phyloP scores from a whole-genome alignment of 2,329 filamentous ascomycete species.

The Cadophora malorum region DNA sequence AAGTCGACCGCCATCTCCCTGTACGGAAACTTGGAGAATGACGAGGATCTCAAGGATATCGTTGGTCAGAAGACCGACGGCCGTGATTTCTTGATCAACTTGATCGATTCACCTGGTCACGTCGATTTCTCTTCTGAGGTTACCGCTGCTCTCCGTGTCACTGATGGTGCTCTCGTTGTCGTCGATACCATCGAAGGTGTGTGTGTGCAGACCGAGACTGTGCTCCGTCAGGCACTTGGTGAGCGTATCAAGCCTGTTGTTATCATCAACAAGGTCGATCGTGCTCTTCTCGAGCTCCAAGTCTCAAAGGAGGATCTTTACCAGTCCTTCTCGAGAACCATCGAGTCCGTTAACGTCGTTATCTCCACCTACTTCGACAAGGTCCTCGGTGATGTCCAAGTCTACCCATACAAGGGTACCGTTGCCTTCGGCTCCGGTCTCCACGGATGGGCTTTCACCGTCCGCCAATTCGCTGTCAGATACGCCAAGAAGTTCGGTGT shows the following conservation, averaged over 20 bases:
- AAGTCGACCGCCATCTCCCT: constrained; percentile 99
- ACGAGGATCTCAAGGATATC: constrained; percentile 94
- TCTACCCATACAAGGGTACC: constrained; percentile 97
- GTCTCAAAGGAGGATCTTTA: constrained; percentile 98
- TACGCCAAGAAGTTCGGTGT: constrained; percentile 99
- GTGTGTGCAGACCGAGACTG: constrained; percentile 99
- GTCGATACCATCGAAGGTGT: constrained; percentile 99
- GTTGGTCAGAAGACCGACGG: constrained; percentile 85
- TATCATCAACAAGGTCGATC: constrained; percentile 99
- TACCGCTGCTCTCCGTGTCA: constrained; percentile 99
- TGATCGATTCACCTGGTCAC: constrained; percentile 99
- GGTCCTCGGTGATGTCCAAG: constrained; percentile 94
- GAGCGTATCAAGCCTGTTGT: constrained; percentile 99
- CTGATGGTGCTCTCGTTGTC: constrained; percentile 98
- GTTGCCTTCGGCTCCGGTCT: constrained; percentile 99
- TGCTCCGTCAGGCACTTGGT: constrained; percentile 97
- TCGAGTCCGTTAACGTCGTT: constrained; percentile 99
- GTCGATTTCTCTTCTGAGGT: constrained; percentile 99
- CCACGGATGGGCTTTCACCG: constrained; percentile 99
- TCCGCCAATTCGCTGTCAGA: constrained; percentile 93
- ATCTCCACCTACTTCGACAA: constrained; percentile 99
- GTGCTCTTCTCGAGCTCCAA: constrained; percentile 98
- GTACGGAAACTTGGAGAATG: constrained; percentile 81
- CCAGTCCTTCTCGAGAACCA: constrained; percentile 99
- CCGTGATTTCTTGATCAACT: constrained; percentile 99